phyloP scores from a whole-genome alignment of 805 yeast species.

The Wickerhamomyces bovis region DNA sequence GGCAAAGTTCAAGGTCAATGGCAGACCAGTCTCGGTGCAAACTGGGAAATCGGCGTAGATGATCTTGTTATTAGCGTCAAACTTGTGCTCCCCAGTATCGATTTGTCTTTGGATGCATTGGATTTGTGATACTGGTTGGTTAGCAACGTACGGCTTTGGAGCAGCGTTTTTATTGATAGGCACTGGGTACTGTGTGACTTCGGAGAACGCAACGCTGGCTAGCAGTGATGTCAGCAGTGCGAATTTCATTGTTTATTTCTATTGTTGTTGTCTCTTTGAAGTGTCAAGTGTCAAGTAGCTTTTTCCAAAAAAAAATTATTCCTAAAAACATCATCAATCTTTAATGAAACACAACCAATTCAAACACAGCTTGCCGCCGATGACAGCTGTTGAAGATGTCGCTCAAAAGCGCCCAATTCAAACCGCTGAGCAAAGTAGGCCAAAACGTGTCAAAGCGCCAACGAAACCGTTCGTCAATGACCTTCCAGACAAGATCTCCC shows the following conservation, averaged over 20 bases:
- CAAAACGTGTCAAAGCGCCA: background rate
- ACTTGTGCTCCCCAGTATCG: slow-evolving; percentile 70
- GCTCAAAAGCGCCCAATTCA: background rate
- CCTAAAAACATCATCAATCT: no score
- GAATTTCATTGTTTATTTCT: background rate
- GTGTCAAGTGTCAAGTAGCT: background rate
- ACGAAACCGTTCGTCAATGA: background rate
- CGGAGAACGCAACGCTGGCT: background rate
- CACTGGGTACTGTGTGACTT: slow-evolving; percentile 9
- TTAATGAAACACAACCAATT: no score
- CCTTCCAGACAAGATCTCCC: background rate
- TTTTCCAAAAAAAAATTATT: background rate
- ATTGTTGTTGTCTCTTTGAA: background rate
- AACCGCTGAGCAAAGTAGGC: background rate
- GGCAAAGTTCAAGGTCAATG: slow-evolving; percentile 51
- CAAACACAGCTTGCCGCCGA: background rate
- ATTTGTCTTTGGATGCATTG: slow-evolving; percentile 65
- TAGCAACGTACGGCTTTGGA: slow-evolving; percentile 23
- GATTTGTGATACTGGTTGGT: slow-evolving; percentile 38
- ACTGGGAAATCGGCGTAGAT: slow-evolving; percentile 52
- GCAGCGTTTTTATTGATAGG: background rate
- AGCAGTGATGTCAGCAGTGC: background rate
- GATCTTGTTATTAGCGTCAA: slow-evolving; percentile 51
- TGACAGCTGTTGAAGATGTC: background rate
- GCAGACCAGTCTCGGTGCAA: slow-evolving; percentile 60